Evolutionary conservation across 371 early-diverging fungal genomes (phyloP), one percentile per base, ranked within the genome.

Genomic region (Rhizopus stolonifer): DNA sequence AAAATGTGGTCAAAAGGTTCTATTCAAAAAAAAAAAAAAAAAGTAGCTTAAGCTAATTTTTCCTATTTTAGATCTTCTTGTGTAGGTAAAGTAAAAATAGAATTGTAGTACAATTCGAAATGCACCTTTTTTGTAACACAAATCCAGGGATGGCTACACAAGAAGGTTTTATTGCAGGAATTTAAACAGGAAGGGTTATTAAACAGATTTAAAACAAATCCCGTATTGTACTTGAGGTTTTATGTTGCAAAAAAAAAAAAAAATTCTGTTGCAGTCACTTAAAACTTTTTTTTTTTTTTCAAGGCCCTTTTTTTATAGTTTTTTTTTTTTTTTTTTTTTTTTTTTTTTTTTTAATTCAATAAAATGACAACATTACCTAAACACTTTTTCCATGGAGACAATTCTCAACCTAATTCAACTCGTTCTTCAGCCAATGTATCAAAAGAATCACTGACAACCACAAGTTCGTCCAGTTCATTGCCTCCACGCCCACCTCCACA

Each of bases 351-450:
- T 40, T 50, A 19, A 10, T 29, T 8, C 36, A 36, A 36, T 15
- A 38, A 49, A 22, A 50, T 50, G 51, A 40, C 51, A 50, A 39
- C 51, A 40, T 19, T 40, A 7, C 39, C 51, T 8, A 26, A 15
- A 2, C 22, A 26, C 19, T 22, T 2, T 19, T 40, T 26, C 15
- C 39, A 50, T 39, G 23, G 15, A 15, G 34, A 38, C 5, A 7
- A n/a, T 14, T 36, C 36, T 36, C 36, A 36, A 36, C 5, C 36
- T 24, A 14, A 39, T 1, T 15, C 40, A 17, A 40, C 39, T 11
- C 18, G 24, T 6, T 40, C 51, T 14, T 39, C 40, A 13, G 24
- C 51, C 0, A 40, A 42, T 13, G 18, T 22, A 17, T 50, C 51
- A 8, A 23, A 29, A 40, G 14, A 23, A 18, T 39, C 38, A 26